phyloP scores from a whole-genome alignment of 1,284 basidiomycete species.

The Pisolithus thermaeus region DNA sequence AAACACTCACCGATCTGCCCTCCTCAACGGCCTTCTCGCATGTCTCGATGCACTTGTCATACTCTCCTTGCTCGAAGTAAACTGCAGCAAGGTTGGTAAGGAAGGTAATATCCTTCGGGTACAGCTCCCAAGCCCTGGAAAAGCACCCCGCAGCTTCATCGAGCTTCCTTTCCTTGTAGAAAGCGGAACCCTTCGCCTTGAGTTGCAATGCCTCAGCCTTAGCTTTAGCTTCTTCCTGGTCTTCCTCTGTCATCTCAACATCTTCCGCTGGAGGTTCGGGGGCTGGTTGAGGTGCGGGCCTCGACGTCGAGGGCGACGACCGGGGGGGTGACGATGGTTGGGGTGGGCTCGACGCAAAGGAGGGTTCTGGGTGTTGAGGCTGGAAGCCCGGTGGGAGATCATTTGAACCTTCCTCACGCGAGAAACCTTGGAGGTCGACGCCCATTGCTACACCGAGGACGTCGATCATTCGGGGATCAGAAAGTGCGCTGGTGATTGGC shows the following conservation, averaged over 20 bases:
- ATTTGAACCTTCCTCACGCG: conserved; percentile 79
- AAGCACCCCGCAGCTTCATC: conserved; percentile 69
- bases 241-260: conserved; percentile 57
- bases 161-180: conserved; percentile 85
- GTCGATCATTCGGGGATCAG: conserved; percentile 91
- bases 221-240: conserved; percentile 55
- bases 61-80: conserved; percentile 92
- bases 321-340: conserved; percentile 36
- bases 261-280: conserved; percentile 46
- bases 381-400: conserved; percentile 66
- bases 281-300: conserved; percentile 33
- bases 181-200: conserved; percentile 75
- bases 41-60: conserved; percentile 84
- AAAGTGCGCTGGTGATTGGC: conserved; percentile 40
- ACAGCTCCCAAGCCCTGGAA: conserved; percentile 87
- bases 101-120: conserved; percentile 92
- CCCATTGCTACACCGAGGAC: conserved; percentile 93
- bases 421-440: conserved; percentile 86
- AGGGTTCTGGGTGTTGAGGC: conserved; percentile 18
- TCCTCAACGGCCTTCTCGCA: conserved; percentile 96
- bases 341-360: conserved; percentile 6
- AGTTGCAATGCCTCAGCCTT: conserved; percentile 73
- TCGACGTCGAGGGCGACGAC: conserved; percentile 36
- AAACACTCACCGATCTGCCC: conserved; percentile 59
- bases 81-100: conserved; percentile 84